phyloP scores from a whole-genome alignment of 768 basidiomycete genomes.

The Lactarius pseudohatsudake region DNA sequence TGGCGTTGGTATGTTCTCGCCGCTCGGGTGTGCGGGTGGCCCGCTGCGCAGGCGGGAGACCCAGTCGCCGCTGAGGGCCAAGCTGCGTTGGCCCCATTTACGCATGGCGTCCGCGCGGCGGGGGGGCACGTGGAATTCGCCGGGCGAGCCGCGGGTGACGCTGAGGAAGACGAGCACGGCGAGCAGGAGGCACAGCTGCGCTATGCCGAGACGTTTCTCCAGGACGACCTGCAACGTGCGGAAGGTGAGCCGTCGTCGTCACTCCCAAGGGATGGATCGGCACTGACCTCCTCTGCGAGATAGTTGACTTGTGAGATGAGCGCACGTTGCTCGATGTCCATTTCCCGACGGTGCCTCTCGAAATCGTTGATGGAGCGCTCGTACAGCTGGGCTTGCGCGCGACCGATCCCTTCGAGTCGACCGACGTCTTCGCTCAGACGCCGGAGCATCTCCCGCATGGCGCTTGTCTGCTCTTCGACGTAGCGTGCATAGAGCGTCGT shows the following conservation, averaged over 20 bases:
- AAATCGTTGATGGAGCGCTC: conserved; percentile 65
- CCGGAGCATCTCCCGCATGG: conserved; percentile 70
- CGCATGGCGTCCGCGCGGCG: conserved; percentile 38
- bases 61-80: conserved; percentile 59
- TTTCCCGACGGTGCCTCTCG: conserved; percentile 60
- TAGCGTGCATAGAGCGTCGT: conserved; percentile 83
- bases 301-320: conserved; percentile 69
- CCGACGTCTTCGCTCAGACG: conserved; percentile 78
- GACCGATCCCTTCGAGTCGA: conserved; percentile 69
- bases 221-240: conserved; percentile 59
- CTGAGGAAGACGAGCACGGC: conserved; percentile 85
- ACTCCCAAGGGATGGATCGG: too few species aligned
- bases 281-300: conserved; percentile 74
- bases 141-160: conserved; percentile 72
- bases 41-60: conserved; percentile 41
- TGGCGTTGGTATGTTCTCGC: conserved; percentile 6
- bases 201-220: conserved; percentile 87
- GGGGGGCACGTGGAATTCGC: conserved; percentile 31
- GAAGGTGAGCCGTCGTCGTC: neutral
- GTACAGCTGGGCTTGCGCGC: conserved; percentile 65
- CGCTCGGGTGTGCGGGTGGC: conserved; percentile 3
- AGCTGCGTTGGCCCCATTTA: conserved; percentile 56
- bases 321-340: conserved; percentile 71
- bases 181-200: conserved; percentile 81
- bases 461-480: conserved; percentile 83